Percentiles rank a stretch among this genome's conserved stretches.
Evolutionary conservation across 257 asterid species (phyloP).

Genomic region (Nicotiana knightiana): DNA sequence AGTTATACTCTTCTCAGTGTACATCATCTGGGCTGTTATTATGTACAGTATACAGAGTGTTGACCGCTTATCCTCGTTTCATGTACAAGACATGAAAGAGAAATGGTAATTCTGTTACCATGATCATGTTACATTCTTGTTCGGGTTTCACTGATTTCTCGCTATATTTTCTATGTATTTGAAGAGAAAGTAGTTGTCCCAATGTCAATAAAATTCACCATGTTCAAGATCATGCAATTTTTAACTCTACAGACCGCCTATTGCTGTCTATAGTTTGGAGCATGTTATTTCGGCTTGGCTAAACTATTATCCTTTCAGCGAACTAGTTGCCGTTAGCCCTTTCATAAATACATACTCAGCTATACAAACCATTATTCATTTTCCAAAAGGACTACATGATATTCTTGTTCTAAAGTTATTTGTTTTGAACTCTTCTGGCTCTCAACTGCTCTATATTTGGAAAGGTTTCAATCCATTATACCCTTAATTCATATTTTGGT

Average conservation of each 20-base stretch:
- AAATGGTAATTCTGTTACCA: slow-evolving; percentile 30
- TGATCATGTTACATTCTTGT: neutral
- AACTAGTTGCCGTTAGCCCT: neutral
- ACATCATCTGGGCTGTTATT: slow-evolving; percentile 51
- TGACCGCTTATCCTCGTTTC: slow-evolving; percentile 19
- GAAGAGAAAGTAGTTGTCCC: neutral
- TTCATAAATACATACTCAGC: neutral
- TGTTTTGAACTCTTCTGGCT: neutral
- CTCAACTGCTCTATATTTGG: neutral
- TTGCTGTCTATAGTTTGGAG: neutral
- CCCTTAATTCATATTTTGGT: too few species aligned
- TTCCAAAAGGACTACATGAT: neutral
- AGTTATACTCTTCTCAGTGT: slow-evolving; percentile 36
- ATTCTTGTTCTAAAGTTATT: too few species aligned
- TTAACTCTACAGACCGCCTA: neutral
- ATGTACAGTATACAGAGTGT: slow-evolving; percentile 33
- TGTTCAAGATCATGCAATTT: neutral
- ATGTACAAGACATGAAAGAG: slow-evolving; percentile 20
- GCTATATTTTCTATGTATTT: neutral
- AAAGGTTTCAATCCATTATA: neutral
- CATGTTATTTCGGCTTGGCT: neutral
- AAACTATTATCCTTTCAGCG: neutral
- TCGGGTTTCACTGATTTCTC: neutral
- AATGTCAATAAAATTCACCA: neutral
- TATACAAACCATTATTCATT: neutral